phyloP scores from a whole-genome alignment of 1,284 basidiomycete genomes.

The Vanrija humicola region DNA sequence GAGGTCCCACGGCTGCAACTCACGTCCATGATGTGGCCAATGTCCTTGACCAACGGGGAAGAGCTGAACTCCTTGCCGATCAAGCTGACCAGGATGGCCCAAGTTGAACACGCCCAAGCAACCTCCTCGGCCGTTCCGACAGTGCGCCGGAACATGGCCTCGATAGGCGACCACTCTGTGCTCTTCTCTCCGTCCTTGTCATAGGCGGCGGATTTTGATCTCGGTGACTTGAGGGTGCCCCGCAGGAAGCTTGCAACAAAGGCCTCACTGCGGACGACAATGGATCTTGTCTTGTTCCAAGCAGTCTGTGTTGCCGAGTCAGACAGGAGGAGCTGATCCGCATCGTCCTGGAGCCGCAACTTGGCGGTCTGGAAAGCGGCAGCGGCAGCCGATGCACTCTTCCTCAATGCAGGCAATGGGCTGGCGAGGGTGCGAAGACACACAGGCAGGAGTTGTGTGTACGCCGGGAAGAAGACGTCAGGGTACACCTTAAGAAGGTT shows the following conservation, averaged over 20 bases:
- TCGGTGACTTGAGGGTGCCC: too few species aligned
- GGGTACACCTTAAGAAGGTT: constrained; percentile 42
- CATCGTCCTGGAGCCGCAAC: constrained; percentile 19
- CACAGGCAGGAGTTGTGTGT: constrained; percentile 31
- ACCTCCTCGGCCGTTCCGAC: constrained; percentile 32
- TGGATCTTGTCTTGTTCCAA: constrained; percentile 20
- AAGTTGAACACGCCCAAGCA: constrained; percentile 46
- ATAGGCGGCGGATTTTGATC: not conserved
- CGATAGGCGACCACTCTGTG: constrained; percentile 34
- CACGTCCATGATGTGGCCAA: constrained; percentile 47
- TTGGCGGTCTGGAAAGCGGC: constrained; percentile 35
- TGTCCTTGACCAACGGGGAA: constrained; percentile 22
- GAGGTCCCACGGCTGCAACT: constrained; percentile 24
- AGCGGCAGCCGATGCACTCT: constrained; percentile 26
- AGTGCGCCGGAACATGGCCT: constrained; percentile 30
- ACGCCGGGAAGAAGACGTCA: constrained; percentile 32
- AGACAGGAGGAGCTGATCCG: not conserved
- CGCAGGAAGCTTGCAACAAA: constrained; percentile 28
- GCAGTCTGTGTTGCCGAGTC: constrained; percentile 10
- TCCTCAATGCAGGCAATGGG: constrained; percentile 20
- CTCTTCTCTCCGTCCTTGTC: constrained; percentile 28
- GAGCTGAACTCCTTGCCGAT: constrained; percentile 41
- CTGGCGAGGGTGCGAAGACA: constrained; percentile 28
- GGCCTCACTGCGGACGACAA: constrained; percentile 25
- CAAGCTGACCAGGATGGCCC: constrained; percentile 41